phyloP scores from a whole-genome alignment of 2,329 filamentous ascomycete genomes.

The Exophiala alcalophila region DNA sequence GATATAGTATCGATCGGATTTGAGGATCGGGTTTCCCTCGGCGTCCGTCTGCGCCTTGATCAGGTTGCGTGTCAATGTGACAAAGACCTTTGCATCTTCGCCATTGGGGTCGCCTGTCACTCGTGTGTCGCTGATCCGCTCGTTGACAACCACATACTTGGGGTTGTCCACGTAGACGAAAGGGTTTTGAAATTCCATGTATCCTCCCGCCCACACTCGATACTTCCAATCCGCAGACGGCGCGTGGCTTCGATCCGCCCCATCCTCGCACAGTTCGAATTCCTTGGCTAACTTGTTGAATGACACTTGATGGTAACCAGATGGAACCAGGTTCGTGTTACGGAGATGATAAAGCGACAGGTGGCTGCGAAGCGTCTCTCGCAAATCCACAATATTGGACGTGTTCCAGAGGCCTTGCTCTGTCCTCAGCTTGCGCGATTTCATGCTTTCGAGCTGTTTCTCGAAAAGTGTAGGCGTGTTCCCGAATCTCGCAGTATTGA shows the following conservation, averaged over 20 bases:
- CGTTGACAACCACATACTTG: slow-evolving; percentile 43
- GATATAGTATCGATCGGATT: background rate
- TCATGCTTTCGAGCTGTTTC: slow-evolving; percentile 10
- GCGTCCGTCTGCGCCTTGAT: slow-evolving; percentile 40
- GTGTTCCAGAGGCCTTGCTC: slow-evolving; percentile 7
- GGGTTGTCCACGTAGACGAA: slow-evolving; percentile 31
- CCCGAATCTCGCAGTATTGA: too few species aligned
- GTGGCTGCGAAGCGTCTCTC: slow-evolving; percentile 6
- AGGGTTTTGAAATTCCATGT: slow-evolving; percentile 53
- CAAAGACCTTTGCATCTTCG: slow-evolving; percentile 55
- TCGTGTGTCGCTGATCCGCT: slow-evolving; percentile 48
- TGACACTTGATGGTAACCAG: slow-evolving; percentile 80
- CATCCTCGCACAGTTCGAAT: slow-evolving; percentile 69
- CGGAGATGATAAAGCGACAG: slow-evolving; percentile 19
- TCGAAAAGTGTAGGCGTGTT: background rate
- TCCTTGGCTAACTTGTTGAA: slow-evolving; percentile 66
- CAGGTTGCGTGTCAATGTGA: slow-evolving; percentile 39
- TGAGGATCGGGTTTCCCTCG: background rate
- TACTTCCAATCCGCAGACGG: slow-evolving; percentile 70
- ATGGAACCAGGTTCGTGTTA: slow-evolving; percentile 41
- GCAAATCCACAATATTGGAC: slow-evolving; percentile 9
- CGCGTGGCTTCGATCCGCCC: slow-evolving; percentile 73
- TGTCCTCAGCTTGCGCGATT: slow-evolving; percentile 4
- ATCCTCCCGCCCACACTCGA: slow-evolving; percentile 87
- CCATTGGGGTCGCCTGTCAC: slow-evolving; percentile 50